These are phyloP conservation scores for Mycena metata DNA, from an alignment of 768 basidiomycete genomes.

Conservation along the genomic window DNA sequence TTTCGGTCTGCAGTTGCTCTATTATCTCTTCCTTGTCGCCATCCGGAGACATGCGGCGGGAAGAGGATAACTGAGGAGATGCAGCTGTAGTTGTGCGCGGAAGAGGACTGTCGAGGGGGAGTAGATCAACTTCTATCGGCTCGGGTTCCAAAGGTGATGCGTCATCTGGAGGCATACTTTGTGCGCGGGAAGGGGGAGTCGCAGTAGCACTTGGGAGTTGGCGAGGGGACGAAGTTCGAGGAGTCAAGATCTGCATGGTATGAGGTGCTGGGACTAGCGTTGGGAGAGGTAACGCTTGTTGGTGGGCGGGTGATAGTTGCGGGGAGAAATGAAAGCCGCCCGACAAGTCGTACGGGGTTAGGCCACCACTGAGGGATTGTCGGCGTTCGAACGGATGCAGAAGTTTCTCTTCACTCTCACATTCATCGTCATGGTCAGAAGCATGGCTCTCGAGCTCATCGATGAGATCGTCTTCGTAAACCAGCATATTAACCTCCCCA, in stretches of 20 bases:
- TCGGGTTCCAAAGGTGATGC: no score
- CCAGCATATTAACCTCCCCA: slow-evolving; percentile 51
- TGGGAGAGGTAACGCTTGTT: background rate
- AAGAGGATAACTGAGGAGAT: background rate
- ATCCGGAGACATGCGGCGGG: background rate
- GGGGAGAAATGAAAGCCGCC: slow-evolving; percentile 31
- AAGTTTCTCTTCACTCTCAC: slow-evolving; percentile 79
- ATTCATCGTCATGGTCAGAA: slow-evolving; percentile 62
- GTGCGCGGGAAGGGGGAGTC: no score
- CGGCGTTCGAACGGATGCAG: slow-evolving; percentile 60
- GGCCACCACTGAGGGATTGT: slow-evolving; percentile 49
- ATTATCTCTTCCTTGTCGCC: slow-evolving; percentile 58
- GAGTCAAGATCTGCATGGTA: background rate
- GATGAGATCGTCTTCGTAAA: slow-evolving; percentile 39
- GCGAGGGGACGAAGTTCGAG: background rate
- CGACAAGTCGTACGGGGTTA: slow-evolving; percentile 49
- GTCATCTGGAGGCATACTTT: no score
- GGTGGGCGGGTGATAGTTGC: slow-evolving; percentile 5
- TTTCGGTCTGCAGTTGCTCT: slow-evolving; percentile 76
- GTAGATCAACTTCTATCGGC: no score
- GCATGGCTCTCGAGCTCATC: slow-evolving; percentile 53
- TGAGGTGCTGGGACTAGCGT: background rate
- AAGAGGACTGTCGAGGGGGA: background rate
- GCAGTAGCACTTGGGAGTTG: background rate
- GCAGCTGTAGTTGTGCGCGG: background rate